Evolutionary conservation across 176 grass and related monocot genomes (phyloP).

Genomic region (Carex pumila): DNA sequence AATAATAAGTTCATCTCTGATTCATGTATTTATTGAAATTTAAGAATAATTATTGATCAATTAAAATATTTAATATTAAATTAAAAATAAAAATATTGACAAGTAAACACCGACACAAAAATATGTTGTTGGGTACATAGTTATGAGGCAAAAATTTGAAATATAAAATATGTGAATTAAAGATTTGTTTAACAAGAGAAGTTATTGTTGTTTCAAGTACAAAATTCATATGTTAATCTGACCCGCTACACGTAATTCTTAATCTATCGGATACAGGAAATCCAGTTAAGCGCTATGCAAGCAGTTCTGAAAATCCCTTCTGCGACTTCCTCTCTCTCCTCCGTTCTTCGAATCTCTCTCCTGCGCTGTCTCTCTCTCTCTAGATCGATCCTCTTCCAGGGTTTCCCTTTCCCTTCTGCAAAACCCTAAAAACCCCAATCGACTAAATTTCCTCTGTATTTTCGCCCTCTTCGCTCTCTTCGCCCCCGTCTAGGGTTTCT

Average conservation of each 20-base stretch:
- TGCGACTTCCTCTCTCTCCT: slow-evolving; percentile 1
- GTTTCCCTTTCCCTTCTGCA: slow-evolving; percentile 11
- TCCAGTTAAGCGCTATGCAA: background rate
- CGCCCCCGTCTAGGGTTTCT: slow-evolving; percentile 9
- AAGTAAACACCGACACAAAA: background rate
- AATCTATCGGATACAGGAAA: background rate
- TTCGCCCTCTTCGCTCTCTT: background rate
- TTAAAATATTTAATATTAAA: background rate
- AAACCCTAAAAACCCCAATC: slow-evolving; percentile 28
- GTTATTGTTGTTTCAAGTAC: background rate
- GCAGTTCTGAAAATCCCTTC: slow-evolving; percentile 14
- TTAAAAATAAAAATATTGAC: background rate
- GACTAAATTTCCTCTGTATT: background rate
- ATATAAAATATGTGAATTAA: background rate
- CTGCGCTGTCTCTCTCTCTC: slow-evolving; percentile 9
- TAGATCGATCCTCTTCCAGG: slow-evolving; percentile 21
- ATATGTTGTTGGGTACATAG: background rate
- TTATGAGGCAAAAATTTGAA: background rate
- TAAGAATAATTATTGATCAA: background rate
- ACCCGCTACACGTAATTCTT: background rate
- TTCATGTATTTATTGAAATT: background rate
- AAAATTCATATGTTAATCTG: background rate
- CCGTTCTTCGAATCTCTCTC: slow-evolving; percentile 9
- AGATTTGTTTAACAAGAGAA: background rate
- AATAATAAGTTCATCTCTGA: background rate